phyloP scores from a whole-genome alignment of 164 flowering plant genomes.

The Saururus chinensis region DNA sequence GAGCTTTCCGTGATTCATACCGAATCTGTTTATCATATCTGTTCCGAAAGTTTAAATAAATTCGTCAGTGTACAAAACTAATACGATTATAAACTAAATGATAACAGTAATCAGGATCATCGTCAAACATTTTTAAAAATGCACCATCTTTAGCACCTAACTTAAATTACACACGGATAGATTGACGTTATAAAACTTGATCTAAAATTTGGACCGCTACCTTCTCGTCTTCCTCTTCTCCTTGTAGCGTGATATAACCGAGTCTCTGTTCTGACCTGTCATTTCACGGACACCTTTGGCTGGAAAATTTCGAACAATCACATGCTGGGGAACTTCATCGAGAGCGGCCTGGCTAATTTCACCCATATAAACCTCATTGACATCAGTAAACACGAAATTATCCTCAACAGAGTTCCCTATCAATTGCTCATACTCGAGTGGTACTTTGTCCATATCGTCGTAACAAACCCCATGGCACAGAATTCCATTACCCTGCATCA shows the following conservation, averaged over 20 bases:
- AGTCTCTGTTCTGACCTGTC: constrained; percentile 46
- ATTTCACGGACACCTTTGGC: constrained; percentile 19
- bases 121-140: neutral
- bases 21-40: constrained; percentile 77
- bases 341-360: constrained; percentile 8
- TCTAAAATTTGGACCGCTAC: constrained; percentile 20
- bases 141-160: too few species aligned
- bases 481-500: constrained; percentile 26
- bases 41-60: constrained; percentile 4
- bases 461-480: constrained; percentile 20
- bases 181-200: too few species aligned
- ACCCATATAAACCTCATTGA: constrained; percentile 14
- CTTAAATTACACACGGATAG: too few species aligned
- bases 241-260: constrained; percentile 72
- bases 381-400: constrained; percentile 23
- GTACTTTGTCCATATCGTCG: constrained; percentile 21
- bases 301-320: constrained; percentile 3
- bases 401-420: constrained; percentile 15
- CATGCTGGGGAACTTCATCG: constrained; percentile 14
- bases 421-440: constrained; percentile 10
- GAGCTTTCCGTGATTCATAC: constrained; percentile 67
- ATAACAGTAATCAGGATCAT: neutral
- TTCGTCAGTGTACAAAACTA: neutral
- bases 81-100: neutral
- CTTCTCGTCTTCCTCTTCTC: constrained; percentile 78